Base-by-base conservation (phyloP, 768 basidiomycete species). In the Kwoniella shandongensis region DNA sequence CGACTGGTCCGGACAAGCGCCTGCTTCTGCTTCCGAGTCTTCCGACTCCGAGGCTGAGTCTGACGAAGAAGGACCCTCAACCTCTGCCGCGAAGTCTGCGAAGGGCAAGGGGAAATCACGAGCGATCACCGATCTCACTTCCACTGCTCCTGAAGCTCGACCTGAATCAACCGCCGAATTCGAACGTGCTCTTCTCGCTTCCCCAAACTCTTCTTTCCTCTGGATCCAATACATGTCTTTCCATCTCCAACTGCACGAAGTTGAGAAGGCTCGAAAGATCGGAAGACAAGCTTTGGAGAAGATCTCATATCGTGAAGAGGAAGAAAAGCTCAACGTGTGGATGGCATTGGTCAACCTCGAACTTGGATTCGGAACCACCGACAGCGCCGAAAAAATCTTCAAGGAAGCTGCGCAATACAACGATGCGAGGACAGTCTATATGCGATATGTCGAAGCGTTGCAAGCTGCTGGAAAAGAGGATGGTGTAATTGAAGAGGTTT, bases 211-310 rank as follows among this genome's bases (percentile, higher is more conserved):
- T 6, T 98, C 96, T 0, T 96, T 88, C 78, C 82, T 98, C 30
- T 99, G 96, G 96, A 86, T 99, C 57, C 93, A 97, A 76, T 99
- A 92, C 76, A 98, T 99, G 91, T 94, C 96, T 8, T 94, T 97
- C 84, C 91, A 93, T 69, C 81, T 98, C 11, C 91, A 91, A 65
- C 83, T 99, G n/a, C 90, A 93, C 27, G 94, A 99, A 78, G 80
- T 96, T 53, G 93, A 92, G 68, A 96, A 93, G 77, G 96, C 94
- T 13, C 83, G 91, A 41, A 86, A 88, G 73, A 86, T 92, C 49
- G 93, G 86, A 44, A 83, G 84, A 51, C 85, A 89, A 22, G 94
- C 92, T 4, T 80, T 97, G 42, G 81, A 83, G 59, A 87, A 86
- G 11, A 98, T 99, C 78, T 88, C 82, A 72, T 97, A 94, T 80